phyloP scores from a whole-genome alignment of 371 early-diverging fungal species.

The Mortierella sp. region DNA sequence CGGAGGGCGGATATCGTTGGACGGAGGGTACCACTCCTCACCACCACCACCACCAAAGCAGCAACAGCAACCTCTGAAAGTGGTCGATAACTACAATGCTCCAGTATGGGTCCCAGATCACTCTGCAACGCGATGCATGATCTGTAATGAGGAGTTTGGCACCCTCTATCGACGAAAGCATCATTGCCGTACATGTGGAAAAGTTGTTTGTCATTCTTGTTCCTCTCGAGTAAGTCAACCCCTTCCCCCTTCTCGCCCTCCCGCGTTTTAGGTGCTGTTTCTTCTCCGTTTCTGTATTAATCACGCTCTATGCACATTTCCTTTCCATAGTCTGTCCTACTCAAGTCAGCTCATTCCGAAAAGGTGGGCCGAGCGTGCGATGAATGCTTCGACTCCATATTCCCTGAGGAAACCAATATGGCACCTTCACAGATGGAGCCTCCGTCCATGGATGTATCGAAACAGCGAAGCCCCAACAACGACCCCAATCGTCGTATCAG shows the following conservation, averaged over 20 bases:
- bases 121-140: constrained; percentile 61
- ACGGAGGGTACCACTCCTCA: neutral
- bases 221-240: constrained; percentile 57
- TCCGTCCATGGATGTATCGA: constrained; percentile 34
- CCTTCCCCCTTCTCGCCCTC: too few relatives aligned
- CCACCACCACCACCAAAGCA: constrained; percentile 5
- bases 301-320: neutral
- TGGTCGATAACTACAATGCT: constrained; percentile 69
- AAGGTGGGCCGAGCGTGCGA: constrained; percentile 67
- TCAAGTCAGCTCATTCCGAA: constrained; percentile 55
- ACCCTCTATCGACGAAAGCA: constrained; percentile 68
- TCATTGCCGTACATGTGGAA: constrained; percentile 80
- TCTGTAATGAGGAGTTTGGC: constrained; percentile 65
- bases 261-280: neutral
- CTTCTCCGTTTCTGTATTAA: neutral
- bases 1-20: constrained; percentile 1
- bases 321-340: constrained; percentile 55
- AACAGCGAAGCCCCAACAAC: neutral
- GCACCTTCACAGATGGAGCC: constrained; percentile 28
- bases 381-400: constrained; percentile 61
- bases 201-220: constrained; percentile 76
- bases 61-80: constrained; percentile 27
- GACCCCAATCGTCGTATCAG: constrained; percentile 23
- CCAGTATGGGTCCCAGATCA: constrained; percentile 79
- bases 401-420: constrained; percentile 55